Base-by-base conservation (phyloP, 2,329 filamentous ascomycete genomes). In the Byssochlamys sp. region DNA sequence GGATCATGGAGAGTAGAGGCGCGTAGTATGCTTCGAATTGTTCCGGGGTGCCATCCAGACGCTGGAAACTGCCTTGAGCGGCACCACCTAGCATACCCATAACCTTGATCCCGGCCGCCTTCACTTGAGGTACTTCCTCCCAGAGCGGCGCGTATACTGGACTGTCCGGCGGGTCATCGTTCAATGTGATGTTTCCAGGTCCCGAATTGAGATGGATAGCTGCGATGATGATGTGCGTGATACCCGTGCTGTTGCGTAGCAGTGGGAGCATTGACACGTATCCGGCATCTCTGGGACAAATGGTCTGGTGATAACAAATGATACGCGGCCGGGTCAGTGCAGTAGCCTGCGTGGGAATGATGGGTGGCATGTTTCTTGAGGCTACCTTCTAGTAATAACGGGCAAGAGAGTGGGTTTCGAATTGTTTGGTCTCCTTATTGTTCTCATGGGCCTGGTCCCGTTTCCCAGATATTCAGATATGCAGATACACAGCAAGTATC, bases 21-120 rank as follows among this genome's bases (percentile, higher is more conserved):
- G 66, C 67, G 68, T 95, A 94, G 74, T 88, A 90, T 14, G 75
- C 71, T 72, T 95, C 88, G 67, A 95, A 95, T 26, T 78, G 75
- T 55, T 80, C 75, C 28, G 75, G 73, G 39, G 77, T 69, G 57
- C 83, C 82, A 66, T 87, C 82, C 2, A 86, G 76, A 57, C 82
- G 78, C 53, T 78, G 75, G 68, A 83, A 96, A 11, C 84, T 87
- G 10, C 91, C 91, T 59, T 81, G 80, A 0, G 90, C 90, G 2
- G 91, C 90, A 14, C 91, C 91, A 45, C 91, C 91, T 1, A 96
- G 78, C 89, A 96, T 94, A 56, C 84, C 89, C 69, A 95, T 80
- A 11, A 96, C 84, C 65, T 87, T 90, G 61, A 96, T 80, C 49
- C 90, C 90, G 5, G 81, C 80, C 1, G 81, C 81, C 70, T 94